Evolutionary conservation across 2,329 filamentous ascomycete species (phyloP).

Genomic region (Colletotrichum orbiculare): DNA sequence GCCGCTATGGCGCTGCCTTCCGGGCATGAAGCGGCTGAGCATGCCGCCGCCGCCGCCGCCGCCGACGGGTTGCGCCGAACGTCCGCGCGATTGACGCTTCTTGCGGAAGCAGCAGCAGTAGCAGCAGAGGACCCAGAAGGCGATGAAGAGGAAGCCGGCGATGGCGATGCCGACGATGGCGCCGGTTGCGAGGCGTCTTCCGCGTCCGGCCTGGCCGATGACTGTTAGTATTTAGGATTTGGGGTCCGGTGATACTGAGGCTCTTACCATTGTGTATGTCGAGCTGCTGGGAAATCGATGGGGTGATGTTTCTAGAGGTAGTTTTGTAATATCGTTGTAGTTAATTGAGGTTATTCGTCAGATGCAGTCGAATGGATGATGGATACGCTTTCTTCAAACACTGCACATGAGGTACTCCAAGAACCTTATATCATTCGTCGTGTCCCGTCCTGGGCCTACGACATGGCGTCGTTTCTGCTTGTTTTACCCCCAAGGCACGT

Average conservation of each 20-base stretch:
- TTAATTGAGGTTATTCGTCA: neutral
- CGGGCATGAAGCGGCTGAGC: slow-evolving; percentile 21
- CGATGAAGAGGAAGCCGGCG: slow-evolving; percentile 30
- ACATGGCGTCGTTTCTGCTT: neutral
- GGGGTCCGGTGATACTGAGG: neutral
- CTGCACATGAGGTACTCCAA: neutral
- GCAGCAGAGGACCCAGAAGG: slow-evolving; percentile 28
- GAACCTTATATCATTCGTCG: neutral
- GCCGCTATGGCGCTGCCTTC: slow-evolving; percentile 15
- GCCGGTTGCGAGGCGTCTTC: slow-evolving; percentile 36
- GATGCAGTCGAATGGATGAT: neutral
- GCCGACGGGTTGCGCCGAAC: slow-evolving; percentile 2
- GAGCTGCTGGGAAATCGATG: neutral
- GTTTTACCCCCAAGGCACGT: neutral
- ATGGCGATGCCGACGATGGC: slow-evolving; percentile 37
- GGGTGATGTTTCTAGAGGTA: neutral
- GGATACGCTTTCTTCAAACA: too few species aligned
- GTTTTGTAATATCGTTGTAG: too few species aligned
- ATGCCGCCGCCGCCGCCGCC: slow-evolving; percentile 16
- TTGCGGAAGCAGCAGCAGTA: slow-evolving; percentile 38
- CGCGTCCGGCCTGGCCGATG: slow-evolving; percentile 17
- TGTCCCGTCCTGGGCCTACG: slow-evolving; percentile 16
- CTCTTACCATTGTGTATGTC: slow-evolving; percentile 11
- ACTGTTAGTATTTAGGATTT: neutral
- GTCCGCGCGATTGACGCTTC: slow-evolving; percentile 24